Percentiles rank a stretch among this genome's conserved stretches.
Conservation (phyloP, 2,329 filamentous ascomycete species). For the Coleophoma eucalyptorum region DNA sequence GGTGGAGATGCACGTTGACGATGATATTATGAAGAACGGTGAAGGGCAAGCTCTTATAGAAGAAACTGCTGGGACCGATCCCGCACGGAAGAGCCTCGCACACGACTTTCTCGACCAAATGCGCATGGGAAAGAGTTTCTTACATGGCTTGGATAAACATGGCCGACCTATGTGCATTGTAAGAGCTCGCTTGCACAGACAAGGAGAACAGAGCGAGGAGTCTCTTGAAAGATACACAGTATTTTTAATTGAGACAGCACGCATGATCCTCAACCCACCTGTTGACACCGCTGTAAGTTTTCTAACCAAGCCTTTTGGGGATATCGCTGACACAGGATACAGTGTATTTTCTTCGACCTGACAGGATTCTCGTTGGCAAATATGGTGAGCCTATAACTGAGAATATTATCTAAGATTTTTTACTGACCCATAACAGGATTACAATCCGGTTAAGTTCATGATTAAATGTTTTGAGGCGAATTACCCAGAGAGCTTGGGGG, state of each 20-base stretch:
- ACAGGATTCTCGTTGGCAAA: conserved; percentile 90
- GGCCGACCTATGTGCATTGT: conserved; percentile 87
- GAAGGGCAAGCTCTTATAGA: conserved; percentile 64
- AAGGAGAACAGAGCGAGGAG: conserved; percentile 77
- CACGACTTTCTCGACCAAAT: conserved; percentile 81
- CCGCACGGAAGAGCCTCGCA: conserved; percentile 58
- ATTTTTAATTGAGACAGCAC: conserved; percentile 90
- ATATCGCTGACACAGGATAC: conserved; percentile 1
- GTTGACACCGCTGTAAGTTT: conserved; percentile 83
- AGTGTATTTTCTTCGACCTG: conserved; percentile 97
- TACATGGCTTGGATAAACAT: conserved; percentile 81
- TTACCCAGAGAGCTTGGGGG: conserved; percentile 88
- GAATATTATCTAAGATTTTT: neutral
- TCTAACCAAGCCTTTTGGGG: neutral
- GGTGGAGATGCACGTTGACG: conserved; percentile 81
- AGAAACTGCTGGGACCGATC: conserved; percentile 51
- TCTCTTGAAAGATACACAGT: conserved; percentile 87
- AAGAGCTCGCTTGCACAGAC: conserved; percentile 74
- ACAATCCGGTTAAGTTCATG: conserved; percentile 96
- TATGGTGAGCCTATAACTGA: conserved; percentile 58
- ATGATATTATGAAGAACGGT: conserved; percentile 76
- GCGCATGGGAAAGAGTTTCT: conserved; percentile 86
- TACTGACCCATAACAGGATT: conserved; percentile 56
- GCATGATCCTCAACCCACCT: conserved; percentile 73
- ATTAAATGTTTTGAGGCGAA: conserved; percentile 99